Evolutionary conservation across 108 stramenopile genomes (phyloP), one percentile per base, ranked within the genome.

Genomic region (Conticribra guillardii): DNA sequence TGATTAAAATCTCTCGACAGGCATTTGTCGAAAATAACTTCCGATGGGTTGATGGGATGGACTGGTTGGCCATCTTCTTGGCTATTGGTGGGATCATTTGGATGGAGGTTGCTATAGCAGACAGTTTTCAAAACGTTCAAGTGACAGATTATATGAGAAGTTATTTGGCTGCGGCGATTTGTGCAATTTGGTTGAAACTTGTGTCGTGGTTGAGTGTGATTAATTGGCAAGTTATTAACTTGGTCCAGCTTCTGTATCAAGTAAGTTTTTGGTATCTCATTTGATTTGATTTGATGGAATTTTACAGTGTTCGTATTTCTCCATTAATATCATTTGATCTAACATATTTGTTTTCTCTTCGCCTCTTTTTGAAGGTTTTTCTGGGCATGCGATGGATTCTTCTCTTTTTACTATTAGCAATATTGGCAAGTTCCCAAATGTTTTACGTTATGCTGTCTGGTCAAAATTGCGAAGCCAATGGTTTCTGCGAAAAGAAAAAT

Each of bases 181-280:
- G 80, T 53, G 63, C 34, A 3, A 41, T 76, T 59, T 80, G 80
- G 80, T 64, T 76, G 23, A 80, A 80, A 51, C 33, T 80, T 5
- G 62, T 71, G 15, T 76, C 75, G 32, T 80, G 74, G 75, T 46
- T 80, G 80, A 76, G 80, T 50, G 75, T 76, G 28, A 76, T 80
- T 51, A 80, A 80, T 72, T 76, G 74, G 80, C 80, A 80, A 57
- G 74, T 80, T n/a, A 41, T 76, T 18, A 80, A 76, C 34, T 76
- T 76, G 70, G 75, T 80, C 19, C 54, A 64, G n/a, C 44, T 80
- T 23, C 27, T 80, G 17, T 58, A 64, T 50, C 74, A 80, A 69
- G 79, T 75, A 30, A 74, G 79, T 60, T 24, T 19, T 1, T 49
- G 26, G 50, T 56, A 21, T 15, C 30, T 31, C 18, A 48, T n/a